Base-by-base conservation (phyloP, 2,329 filamentous ascomycete species). In the Colletotrichum orchidophilum region DNA sequence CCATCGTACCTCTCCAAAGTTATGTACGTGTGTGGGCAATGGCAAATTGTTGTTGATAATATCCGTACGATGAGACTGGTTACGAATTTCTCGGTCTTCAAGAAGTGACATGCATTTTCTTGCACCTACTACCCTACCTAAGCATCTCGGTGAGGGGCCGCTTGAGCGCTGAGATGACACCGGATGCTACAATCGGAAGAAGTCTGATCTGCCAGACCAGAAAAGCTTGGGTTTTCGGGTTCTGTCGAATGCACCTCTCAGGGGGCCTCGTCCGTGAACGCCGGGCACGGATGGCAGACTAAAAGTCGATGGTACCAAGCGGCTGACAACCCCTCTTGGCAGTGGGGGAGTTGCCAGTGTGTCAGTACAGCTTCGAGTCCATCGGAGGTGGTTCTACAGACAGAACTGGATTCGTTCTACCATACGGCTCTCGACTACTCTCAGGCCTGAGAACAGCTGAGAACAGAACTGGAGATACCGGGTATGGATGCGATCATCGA, bases 171-270 rank as follows among this genome's bases (percentile, higher is more conserved):
- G 52, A 53, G 24, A 57, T 63, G 35, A 63, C 64, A 49, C 52
- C 42, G 33, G 15, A 18, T 50, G 63, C 57, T 27, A 24, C 63
- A 66, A 46, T 33, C 52, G 52, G 58, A 59, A 58, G 42, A 68
- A 57, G 58, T 24, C 39, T 63, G 58, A 59, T 63, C 52, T 63
- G n/a, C 39, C 21, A 39, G 58, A 31, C 52, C 58, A 57, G 39
- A 24, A 70, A 71, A 71, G 52, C 68, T 68, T 68, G 64, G 58
- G 63, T 49, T 29, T 21, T 18, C 21, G 33, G 33, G 27, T 29
- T n/a, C 42, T 31, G 24, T 68, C 4, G 39, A 33, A n/a, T 62
- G 57, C 29, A 58, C n/a, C 24, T 24, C 21, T 49, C 53, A 59
- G 42, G 50, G 68, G 52, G 21, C 15, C 46, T 65, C 35, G 64